Evolutionary conservation across 208 protist species (phyloP).

Genomic region (Trypanosomatidae sp.): DNA sequence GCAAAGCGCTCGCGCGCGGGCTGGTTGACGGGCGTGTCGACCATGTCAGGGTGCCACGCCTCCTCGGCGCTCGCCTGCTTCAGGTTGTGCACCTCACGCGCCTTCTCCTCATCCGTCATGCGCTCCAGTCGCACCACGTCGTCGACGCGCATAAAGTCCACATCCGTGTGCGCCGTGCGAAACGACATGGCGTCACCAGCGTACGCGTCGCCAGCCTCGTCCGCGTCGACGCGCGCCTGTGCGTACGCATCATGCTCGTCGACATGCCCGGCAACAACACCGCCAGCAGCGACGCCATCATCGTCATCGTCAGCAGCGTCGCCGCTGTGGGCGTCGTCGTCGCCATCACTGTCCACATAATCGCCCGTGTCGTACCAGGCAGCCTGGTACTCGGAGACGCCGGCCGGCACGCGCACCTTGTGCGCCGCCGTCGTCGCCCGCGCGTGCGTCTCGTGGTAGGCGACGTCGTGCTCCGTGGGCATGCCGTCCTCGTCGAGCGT

Average conservation of each 20-base stretch:
- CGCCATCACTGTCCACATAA: conserved; percentile 16
- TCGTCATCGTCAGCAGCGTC: neutral
- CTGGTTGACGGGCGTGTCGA: conserved; percentile 74
- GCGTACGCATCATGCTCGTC: neutral
- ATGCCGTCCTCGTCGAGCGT: conserved; percentile 56
- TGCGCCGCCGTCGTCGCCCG: conserved; percentile 11
- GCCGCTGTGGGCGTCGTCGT: conserved; percentile 39
- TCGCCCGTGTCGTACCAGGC: conserved; percentile 67
- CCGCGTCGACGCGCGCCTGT: conserved; percentile 1
- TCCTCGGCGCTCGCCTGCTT: conserved; percentile 69
- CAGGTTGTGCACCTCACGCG: conserved; percentile 54
- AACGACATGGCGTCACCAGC: conserved; percentile 54
- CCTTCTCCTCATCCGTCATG: conserved; percentile 75
- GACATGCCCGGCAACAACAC: too few species aligned
- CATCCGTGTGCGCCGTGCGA: conserved; percentile 59
- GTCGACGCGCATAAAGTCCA: conserved; percentile 76
- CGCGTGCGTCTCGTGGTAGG: conserved; percentile 19
- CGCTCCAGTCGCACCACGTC: conserved; percentile 67
- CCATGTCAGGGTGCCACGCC: conserved; percentile 75
- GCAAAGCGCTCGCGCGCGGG: conserved; percentile 79
- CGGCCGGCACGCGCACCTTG: conserved; percentile 52
- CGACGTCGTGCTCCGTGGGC: conserved; percentile 60
- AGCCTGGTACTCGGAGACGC: conserved; percentile 54
- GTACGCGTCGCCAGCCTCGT: conserved; percentile 42
- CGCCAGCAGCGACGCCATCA: too few species aligned